These are phyloP conservation scores for Aquilaria yunnanensis DNA, from an alignment of 345 rosid genomes.

Conservation along the genomic window DNA sequence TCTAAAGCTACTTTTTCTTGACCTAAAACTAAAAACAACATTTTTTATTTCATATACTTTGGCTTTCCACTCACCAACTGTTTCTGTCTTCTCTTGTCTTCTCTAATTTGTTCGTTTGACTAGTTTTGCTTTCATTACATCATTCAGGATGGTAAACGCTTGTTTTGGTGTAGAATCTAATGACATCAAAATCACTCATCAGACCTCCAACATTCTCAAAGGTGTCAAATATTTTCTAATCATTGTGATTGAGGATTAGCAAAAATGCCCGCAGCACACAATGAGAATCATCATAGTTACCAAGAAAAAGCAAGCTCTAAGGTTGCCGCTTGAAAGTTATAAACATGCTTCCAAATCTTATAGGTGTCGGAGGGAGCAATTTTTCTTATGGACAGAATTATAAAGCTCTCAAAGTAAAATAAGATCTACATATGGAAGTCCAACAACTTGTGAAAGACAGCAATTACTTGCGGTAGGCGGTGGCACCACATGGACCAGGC, in stretches of 20 bases:
- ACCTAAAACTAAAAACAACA: slow-evolving; percentile 68
- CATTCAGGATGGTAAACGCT: slow-evolving; percentile 86
- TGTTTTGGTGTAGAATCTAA: slow-evolving; percentile 56
- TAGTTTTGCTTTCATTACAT: slow-evolving; percentile 79
- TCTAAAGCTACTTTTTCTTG: slow-evolving; percentile 39
- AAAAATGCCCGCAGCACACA: slow-evolving; percentile 56
- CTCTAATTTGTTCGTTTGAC: slow-evolving; percentile 76
- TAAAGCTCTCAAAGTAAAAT: slow-evolving; percentile 86
- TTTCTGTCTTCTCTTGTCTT: slow-evolving; percentile 70
- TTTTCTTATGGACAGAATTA: slow-evolving; percentile 79
- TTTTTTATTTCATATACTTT: slow-evolving; percentile 71
- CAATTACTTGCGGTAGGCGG: slow-evolving; percentile 64
- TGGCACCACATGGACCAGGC: slow-evolving; percentile 93
- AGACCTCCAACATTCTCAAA: slow-evolving; percentile 70
- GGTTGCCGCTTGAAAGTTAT: slow-evolving; percentile 77
- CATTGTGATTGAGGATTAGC: slow-evolving; percentile 64
- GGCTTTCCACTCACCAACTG: slow-evolving; percentile 76
- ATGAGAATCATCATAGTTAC: slow-evolving; percentile 59
- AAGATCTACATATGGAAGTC: slow-evolving; percentile 96
- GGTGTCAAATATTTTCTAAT: slow-evolving; percentile 60
- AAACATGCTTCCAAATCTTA: slow-evolving; percentile 92
- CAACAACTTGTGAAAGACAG: slow-evolving; percentile 68
- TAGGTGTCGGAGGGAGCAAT: slow-evolving; percentile 96
- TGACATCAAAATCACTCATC: slow-evolving; percentile 53
- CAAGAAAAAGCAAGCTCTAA: slow-evolving; percentile 82